These are phyloP conservation scores for Rubus parviflorus DNA, from an alignment of 306 rosid species.

Conservation along the genomic window DNA sequence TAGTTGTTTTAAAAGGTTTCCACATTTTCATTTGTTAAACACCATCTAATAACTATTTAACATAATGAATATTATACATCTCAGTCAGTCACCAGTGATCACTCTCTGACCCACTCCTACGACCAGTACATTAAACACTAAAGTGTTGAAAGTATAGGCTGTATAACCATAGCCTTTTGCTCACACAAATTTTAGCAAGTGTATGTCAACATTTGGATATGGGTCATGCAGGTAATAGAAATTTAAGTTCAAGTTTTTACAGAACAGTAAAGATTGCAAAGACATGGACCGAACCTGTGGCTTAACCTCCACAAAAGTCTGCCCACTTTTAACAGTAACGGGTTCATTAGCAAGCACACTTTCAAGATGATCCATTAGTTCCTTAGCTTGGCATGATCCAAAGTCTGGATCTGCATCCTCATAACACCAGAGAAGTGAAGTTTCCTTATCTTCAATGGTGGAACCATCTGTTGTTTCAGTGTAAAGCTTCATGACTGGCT, in stretches of 20 bases:
- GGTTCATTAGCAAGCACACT: slow-evolving; percentile 84
- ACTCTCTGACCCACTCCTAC: background rate
- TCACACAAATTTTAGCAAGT: too few species aligned
- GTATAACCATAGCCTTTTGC: background rate
- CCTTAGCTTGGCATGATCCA: slow-evolving; percentile 84
- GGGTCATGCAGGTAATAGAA: background rate
- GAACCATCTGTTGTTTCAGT: slow-evolving; percentile 84
- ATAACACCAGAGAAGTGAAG: slow-evolving; percentile 63
- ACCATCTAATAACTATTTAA: background rate
- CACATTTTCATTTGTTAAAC: background rate
- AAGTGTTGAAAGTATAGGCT: too few species aligned
- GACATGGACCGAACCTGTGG: slow-evolving; percentile 57
- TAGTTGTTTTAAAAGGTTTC: background rate
- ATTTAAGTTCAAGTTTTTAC: background rate
- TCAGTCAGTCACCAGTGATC: background rate
- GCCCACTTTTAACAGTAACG: slow-evolving; percentile 70
- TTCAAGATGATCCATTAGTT: slow-evolving; percentile 75
- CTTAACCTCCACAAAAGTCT: slow-evolving; percentile 60
- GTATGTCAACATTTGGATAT: background rate
- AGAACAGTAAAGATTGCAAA: background rate
- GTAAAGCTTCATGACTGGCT: slow-evolving; percentile 75
- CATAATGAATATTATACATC: too few species aligned
- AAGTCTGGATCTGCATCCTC: slow-evolving; percentile 81
- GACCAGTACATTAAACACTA: background rate
- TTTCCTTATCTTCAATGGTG: slow-evolving; percentile 70